A percentile compares a stretch with the other conserved stretches of the same genome.
Evolutionary conservation across 1,284 basidiomycete species (phyloP).

Genomic region (Stygiomarasmius scandens): DNA sequence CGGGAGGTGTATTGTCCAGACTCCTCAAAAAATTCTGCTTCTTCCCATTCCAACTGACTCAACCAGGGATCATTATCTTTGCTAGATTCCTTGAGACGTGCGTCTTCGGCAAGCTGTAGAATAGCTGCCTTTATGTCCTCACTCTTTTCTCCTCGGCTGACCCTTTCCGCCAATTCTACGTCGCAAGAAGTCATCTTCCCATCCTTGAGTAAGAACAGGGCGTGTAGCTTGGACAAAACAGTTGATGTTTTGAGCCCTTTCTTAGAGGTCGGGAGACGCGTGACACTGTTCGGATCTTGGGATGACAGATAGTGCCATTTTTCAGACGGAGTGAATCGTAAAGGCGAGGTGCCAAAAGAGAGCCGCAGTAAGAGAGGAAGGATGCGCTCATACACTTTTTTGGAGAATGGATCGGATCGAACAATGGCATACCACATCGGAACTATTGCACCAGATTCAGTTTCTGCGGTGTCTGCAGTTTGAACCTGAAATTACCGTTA

Average conservation of each 20-base stretch:
- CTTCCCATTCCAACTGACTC: slow-evolving; percentile 58
- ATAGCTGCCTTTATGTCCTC: slow-evolving; percentile 22
- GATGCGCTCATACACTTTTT: slow-evolving; percentile 61
- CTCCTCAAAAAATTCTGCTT: slow-evolving; percentile 14
- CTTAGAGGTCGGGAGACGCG: slow-evolving; percentile 30
- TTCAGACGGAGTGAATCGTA: slow-evolving; percentile 61
- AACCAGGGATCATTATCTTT: slow-evolving; percentile 45
- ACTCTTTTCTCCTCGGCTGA: slow-evolving; percentile 29
- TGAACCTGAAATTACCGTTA: background rate
- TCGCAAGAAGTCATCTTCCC: slow-evolving; percentile 32
- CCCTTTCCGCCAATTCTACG: slow-evolving; percentile 30
- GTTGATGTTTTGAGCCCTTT: slow-evolving; percentile 28
- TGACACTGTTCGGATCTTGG: slow-evolving; percentile 6
- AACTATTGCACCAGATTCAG: background rate
- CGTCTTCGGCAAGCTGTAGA: slow-evolving; percentile 27
- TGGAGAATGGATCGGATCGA: slow-evolving; percentile 42
- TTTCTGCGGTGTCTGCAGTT: background rate
- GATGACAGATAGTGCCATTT: slow-evolving; percentile 26
- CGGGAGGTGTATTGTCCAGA: slow-evolving; percentile 24
- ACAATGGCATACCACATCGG: slow-evolving; percentile 78
- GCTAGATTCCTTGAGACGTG: slow-evolving; percentile 18
- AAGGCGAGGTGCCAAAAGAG: slow-evolving; percentile 66
- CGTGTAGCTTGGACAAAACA: slow-evolving; percentile 35
- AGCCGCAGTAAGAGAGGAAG: slow-evolving; percentile 72
- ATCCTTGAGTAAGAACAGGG: slow-evolving; percentile 29